Percentiles rank a stretch among this genome's conserved stretches.
Evolutionary conservation across 257 asterid genomes (phyloP).

Genomic region (Ballota nigra): DNA sequence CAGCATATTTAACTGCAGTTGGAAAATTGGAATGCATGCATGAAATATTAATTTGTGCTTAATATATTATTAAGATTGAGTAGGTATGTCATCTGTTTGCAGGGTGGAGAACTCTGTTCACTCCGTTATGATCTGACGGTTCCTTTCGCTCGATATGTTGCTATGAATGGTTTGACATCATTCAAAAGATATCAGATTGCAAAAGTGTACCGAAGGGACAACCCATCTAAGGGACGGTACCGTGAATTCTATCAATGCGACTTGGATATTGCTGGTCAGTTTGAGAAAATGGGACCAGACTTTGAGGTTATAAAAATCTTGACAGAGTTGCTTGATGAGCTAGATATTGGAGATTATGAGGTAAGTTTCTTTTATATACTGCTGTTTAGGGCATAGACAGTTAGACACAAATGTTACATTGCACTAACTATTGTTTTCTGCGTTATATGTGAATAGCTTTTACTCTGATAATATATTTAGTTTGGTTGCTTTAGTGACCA

Average conservation of each 20-base stretch:
- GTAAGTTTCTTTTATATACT: conserved; percentile 31
- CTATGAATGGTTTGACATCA: conserved; percentile 84
- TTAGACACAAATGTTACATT: not conserved
- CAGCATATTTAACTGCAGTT: not conserved
- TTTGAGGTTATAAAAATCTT: conserved; percentile 83
- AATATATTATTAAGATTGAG: not conserved
- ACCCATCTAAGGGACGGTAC: conserved; percentile 93
- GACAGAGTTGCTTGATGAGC: conserved; percentile 88
- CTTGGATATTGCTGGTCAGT: conserved; percentile 92
- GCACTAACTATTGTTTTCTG: conserved; percentile 3
- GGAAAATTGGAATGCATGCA: not conserved
- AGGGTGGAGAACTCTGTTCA: conserved; percentile 99
- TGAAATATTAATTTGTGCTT: not conserved
- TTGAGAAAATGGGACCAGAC: conserved; percentile 92
- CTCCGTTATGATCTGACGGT: conserved; percentile 97
- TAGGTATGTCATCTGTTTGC: conserved; percentile 22
- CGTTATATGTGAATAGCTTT: not conserved
- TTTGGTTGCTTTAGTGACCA: conserved; percentile 5
- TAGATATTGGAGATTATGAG: conserved; percentile 90
- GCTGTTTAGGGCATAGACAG: not conserved
- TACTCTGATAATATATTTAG: not conserved
- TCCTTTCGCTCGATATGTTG: conserved; percentile 89
- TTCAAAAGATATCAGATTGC: conserved; percentile 96
- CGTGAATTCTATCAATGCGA: conserved; percentile 98
- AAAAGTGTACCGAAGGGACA: conserved; percentile 93